Base-by-base conservation (phyloP, 257 asterid genomes). In the Sherardia arvensis region DNA sequence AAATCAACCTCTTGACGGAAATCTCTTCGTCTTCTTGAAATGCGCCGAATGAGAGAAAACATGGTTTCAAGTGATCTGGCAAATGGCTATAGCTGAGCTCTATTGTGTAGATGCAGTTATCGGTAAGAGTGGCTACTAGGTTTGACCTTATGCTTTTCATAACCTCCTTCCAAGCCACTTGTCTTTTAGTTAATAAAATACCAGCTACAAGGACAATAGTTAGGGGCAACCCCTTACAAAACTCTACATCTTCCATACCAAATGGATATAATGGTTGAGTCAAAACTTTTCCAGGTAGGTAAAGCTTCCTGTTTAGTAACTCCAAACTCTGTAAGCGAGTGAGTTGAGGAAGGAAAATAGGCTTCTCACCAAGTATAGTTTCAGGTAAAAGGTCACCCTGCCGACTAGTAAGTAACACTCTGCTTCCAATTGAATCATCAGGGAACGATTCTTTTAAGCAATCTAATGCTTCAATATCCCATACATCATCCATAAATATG, bases 81-180 rank as follows among this genome's bases (percentile, higher is more conserved):
- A 65, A 51, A 65, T 65, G 15, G 4, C 32, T 49, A 26, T 65
- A 65, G 32, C 69, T 65, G 45, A 36, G 45, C 45, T 36, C 45
- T 36, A 36, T 8, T 36, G 45, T 43, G 12, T 1, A 8, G 15
- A 1, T 15, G 12, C 45, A 36, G 12, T 15, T 2, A 33, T 36
- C 60, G 20, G 38, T 33, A 5, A 1, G 38, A 33, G 38, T 5
- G 22, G 33, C 30, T 4, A 30, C 30, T 0, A 53, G 17, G 17
- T 26, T 12, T 33, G 38, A 33, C 38, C 38, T 33, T 10, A 27
- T 3, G 14, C 29, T 32, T 9, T 12, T 7, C 61, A 26, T 4
- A 55, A 3, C 17, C n/a, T 56, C 28, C 25, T n/a, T 15, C 51
- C 34, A 32, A 18, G 0, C 40, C 49, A 29, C 27, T 23, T 0